phyloP scores from a whole-genome alignment of 2,329 filamentous ascomycete species.

The Phyllosticta paracitricarpa region DNA sequence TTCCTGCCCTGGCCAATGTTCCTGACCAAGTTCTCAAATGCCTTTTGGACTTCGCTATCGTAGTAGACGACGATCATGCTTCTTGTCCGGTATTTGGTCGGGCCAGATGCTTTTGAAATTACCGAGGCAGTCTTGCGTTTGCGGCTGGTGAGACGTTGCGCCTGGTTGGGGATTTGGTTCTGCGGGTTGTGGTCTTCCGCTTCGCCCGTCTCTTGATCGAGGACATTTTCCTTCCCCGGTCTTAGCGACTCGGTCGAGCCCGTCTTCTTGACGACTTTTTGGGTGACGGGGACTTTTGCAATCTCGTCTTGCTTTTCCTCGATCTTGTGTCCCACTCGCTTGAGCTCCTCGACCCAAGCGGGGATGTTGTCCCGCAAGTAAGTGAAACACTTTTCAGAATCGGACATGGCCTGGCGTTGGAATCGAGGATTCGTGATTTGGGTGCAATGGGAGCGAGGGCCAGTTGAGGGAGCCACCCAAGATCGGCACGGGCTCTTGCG shows the following conservation, averaged over 20 bases:
- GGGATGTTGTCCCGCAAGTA: constrained; percentile 29
- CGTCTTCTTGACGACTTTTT: constrained; percentile 23
- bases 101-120: constrained; percentile 30
- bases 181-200: constrained; percentile 14
- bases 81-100: constrained; percentile 55
- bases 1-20: constrained; percentile 73
- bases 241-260: constrained; percentile 30
- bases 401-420: constrained; percentile 22
- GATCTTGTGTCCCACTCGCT: constrained; percentile 23
- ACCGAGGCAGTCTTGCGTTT: constrained; percentile 37
- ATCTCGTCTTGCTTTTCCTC: constrained; percentile 25
- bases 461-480: not conserved
- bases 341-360: constrained; percentile 26
- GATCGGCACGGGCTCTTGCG: not conserved
- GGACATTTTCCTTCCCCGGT: constrained; percentile 6
- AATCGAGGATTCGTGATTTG: not conserved
- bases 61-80: constrained; percentile 85
- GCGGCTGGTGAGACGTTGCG: constrained; percentile 14
- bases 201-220: constrained; percentile 12
- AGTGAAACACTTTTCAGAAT: constrained; percentile 27
- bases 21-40: constrained; percentile 74
- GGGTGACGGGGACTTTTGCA: constrained; percentile 20
- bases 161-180: constrained; percentile 14
- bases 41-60: constrained; percentile 73
- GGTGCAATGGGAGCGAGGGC: not conserved